Evolutionary conservation across 1,284 basidiomycete genomes (phyloP).

Genomic region (Boletus smithii): DNA sequence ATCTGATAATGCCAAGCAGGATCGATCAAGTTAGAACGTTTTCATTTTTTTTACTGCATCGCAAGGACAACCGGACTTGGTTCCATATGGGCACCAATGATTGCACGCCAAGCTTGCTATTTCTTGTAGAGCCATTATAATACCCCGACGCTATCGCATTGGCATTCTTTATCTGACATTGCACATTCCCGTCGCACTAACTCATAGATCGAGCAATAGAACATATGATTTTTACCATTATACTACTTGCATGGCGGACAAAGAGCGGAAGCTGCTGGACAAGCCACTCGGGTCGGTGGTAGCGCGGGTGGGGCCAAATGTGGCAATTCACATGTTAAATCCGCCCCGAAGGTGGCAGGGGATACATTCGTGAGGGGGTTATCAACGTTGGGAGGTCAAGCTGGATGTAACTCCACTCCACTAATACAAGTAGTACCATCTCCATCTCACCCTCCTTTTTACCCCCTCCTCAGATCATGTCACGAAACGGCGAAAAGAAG

Average conservation of each 20-base stretch:
- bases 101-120: conserved; percentile 9
- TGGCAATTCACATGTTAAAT: conserved; percentile 32
- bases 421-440: background rate
- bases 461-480: conserved; percentile 42
- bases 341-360: conserved; percentile 8
- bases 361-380: background rate
- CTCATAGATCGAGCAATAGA: conserved; percentile 7
- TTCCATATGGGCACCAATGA: conserved; percentile 6
- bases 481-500: conserved; percentile 60
- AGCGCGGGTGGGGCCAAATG: conserved; percentile 20
- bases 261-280: conserved; percentile 20
- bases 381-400: background rate
- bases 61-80: conserved; percentile 1
- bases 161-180: conserved; percentile 9
- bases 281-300: conserved; percentile 11
- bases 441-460: background rate
- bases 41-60: conserved; percentile 1
- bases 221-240: conserved; percentile 1
- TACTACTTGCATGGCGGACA: no score
- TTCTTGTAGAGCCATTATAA: conserved; percentile 23
- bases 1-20: conserved; percentile 9
- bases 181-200: conserved; percentile 3
- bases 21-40: conserved; percentile 6
- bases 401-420: background rate
- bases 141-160: conserved; percentile 14